phyloP scores from a whole-genome alignment of 2,329 filamentous ascomycete genomes.

The Westerdykella sp. region DNA sequence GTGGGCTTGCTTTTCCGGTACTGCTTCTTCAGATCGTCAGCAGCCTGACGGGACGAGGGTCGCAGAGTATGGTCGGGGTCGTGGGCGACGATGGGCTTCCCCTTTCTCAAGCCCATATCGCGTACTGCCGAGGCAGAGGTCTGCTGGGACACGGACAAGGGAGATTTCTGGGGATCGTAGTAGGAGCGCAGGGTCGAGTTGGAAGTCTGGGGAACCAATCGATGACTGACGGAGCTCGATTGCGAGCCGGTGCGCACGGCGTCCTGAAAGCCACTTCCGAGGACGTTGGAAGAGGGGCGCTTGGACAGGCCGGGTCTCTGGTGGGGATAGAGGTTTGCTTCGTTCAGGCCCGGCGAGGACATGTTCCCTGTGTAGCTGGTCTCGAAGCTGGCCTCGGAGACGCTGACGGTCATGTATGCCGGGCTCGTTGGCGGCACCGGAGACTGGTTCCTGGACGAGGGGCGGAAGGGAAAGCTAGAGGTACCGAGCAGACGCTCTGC shows the following conservation, averaged over 20 bases:
- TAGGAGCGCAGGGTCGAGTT: slow-evolving; percentile 39
- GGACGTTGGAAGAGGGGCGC: slow-evolving; percentile 30
- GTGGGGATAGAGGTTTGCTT: slow-evolving; percentile 8
- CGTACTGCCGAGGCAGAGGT: slow-evolving; percentile 41
- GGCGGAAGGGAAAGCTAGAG: slow-evolving; percentile 22
- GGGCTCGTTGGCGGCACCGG: slow-evolving; percentile 19
- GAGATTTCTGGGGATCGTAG: slow-evolving; percentile 39
- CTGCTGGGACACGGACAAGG: slow-evolving; percentile 40
- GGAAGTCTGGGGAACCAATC: slow-evolving; percentile 29
- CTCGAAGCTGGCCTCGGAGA: slow-evolving; percentile 26
- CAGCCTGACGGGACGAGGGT: slow-evolving; percentile 17
- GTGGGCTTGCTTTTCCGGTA: slow-evolving; percentile 31
- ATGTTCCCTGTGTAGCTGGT: slow-evolving; percentile 21
- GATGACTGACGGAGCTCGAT: slow-evolving; percentile 23
- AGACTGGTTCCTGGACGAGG: slow-evolving; percentile 16
- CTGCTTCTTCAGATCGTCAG: slow-evolving; percentile 16
- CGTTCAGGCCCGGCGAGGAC: slow-evolving; percentile 16
- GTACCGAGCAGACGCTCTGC: slow-evolving; percentile 36
- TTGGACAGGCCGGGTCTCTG: slow-evolving; percentile 22
- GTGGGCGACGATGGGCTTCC: slow-evolving; percentile 21
- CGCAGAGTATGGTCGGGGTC: slow-evolving; percentile 10
- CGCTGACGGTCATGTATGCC: slow-evolving; percentile 25
- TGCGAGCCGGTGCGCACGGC: slow-evolving; percentile 23
- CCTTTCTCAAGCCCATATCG: slow-evolving; percentile 40
- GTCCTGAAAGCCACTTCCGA: slow-evolving; percentile 19